A percentile compares a stretch with the other conserved stretches of the same genome.
These are phyloP conservation scores for Aspergillus indologenus DNA, from an alignment of 495 filamentous ascomycete genomes.

Conservation along the genomic window DNA sequence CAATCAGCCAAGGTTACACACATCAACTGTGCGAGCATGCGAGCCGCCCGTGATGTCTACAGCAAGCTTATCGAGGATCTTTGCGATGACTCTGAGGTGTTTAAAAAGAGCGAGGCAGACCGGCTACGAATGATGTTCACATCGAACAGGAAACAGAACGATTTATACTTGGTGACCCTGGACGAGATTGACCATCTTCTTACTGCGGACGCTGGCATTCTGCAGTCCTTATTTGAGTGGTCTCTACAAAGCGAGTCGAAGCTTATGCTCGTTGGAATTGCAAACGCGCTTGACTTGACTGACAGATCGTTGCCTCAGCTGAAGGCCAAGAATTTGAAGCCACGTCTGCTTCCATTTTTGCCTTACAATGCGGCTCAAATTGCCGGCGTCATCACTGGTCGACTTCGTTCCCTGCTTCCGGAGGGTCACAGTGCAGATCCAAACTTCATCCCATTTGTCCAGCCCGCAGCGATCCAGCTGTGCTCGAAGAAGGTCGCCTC, in stretches of 20 bases:
- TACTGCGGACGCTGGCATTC: slow-evolving; percentile 75
- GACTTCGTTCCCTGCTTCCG: slow-evolving; percentile 68
- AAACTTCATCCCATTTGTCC: slow-evolving; percentile 79
- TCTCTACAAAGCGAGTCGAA: slow-evolving; percentile 74
- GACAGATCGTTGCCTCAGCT: slow-evolving; percentile 92
- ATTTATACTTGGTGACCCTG: slow-evolving; percentile 72
- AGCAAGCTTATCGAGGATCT: slow-evolving; percentile 66
- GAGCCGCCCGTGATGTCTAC: slow-evolving; percentile 77
- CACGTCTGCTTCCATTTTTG: slow-evolving; percentile 83
- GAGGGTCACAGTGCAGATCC: slow-evolving; percentile 43
- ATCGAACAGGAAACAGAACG: slow-evolving; percentile 50
- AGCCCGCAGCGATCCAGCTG: slow-evolving; percentile 88
- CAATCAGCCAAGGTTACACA: slow-evolving; percentile 62
- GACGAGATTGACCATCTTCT: slow-evolving; percentile 96
- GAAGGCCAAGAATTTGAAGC: slow-evolving; percentile 87
- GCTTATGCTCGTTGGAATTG: slow-evolving; percentile 85
- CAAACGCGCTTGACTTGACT: slow-evolving; percentile 93
- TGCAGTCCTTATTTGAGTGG: slow-evolving; percentile 93
- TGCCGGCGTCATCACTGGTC: slow-evolving; percentile 76
- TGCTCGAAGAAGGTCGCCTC: slow-evolving; percentile 91
- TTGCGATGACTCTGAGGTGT: slow-evolving; percentile 54
- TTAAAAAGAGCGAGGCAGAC: slow-evolving; percentile 52
- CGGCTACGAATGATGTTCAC: slow-evolving; percentile 63
- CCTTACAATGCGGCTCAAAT: slow-evolving; percentile 93
- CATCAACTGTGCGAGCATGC: slow-evolving; percentile 96